Base-by-base conservation (phyloP, 1,139 yeast genomes). In the Taphrina populina region DNA sequence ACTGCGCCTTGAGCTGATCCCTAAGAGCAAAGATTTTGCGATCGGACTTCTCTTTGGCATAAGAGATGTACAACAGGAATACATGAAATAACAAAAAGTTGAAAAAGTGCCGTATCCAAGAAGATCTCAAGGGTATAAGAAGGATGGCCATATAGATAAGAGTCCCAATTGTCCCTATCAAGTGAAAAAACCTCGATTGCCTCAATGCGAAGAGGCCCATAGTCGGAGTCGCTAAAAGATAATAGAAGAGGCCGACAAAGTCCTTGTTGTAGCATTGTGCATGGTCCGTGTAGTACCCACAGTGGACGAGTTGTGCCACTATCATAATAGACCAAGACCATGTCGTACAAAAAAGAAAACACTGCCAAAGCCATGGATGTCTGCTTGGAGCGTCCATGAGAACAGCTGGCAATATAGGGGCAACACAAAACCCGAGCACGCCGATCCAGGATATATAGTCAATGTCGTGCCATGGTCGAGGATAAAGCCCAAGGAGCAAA, bases 221-320 rank as follows among this genome's bases (percentile, higher is more conserved):
- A 3, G 46, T 34, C 17, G 56, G 56, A 36, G 41, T 43, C 15
- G 46, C 56, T 4, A 35, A 15, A 13, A 43, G 36, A 19, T 32
- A 41, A 29, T 29, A 52, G 29, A 52, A 52, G n/a, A 52, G 19
- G 10, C 56, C 56, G 17, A 43, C 49, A 27, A 52, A 52, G 29
- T 52, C 56, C 15, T 43, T 41, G 26, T 23, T 24, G 5, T 36
- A 35, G 24, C 56, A 52, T 2, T 32, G 15, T 27, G 49, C 33
- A 6, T 19, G 24, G 11, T 2, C 15, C 33, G 37, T 34, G 46
- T 52, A 52, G 27, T 40, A 52, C 4, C 32, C 26, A 17, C 56
- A 52, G 17, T n/a, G 11, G 43, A 37, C 17, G 17, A 52, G 34
- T 26, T 52, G 49, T 7, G 26, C n/a, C 19, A 37, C 30, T 4